Base-by-base conservation (phyloP, 2,329 filamentous ascomycete genomes). In the Cladosporium austrohemisphaericum region DNA sequence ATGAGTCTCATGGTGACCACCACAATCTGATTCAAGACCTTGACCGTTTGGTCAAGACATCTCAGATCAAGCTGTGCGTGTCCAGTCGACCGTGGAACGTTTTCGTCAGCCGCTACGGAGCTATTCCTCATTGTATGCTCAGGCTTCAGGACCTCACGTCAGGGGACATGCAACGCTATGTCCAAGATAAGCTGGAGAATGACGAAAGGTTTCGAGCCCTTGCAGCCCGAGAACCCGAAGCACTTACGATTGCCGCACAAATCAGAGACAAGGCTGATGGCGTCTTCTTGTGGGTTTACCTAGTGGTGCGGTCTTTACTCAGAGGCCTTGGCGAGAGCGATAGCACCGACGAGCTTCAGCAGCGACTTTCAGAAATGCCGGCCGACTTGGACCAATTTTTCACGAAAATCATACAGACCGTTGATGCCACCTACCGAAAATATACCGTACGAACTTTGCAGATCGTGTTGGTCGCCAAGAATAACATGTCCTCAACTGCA, bases 271-370 rank as follows among this genome's bases (percentile, higher is more conserved):
- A 50, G 28, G 56, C 60, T 1, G 50, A 59, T 19, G 60, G 61
- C 9, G 58, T 63, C 1, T 64, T 64, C 35, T 52, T 64, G 13
- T 64, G 60, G 60, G 54, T 61, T 1, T 48, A 52, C 4, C 51
- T 64, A 6, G 67, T 63, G 0, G 61, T 68, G 8, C 33, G 35
- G 11, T 50, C 48, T 11, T 18, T 53, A n/a, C 38, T 53, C 13
- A 11, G 36, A 25, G 52, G 41, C 16, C 33, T 53, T 16, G 41
- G 18, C 11, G 23, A 41, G 11, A 16, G 31, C 23, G 50, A 48
- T 14, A n/a, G 35, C n/a, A 13, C 28, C 7, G 5, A 16, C 7
- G 28, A 29, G 18, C 40, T 43, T 4, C 14, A 43, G n/a, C 19
- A 10, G 7, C 40, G 40, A 11, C 40, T 43, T 20, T n/a, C n/a